Base-by-base conservation (phyloP, 108 stramenopile genomes). In the Cylindrotheca fusiformis region DNA sequence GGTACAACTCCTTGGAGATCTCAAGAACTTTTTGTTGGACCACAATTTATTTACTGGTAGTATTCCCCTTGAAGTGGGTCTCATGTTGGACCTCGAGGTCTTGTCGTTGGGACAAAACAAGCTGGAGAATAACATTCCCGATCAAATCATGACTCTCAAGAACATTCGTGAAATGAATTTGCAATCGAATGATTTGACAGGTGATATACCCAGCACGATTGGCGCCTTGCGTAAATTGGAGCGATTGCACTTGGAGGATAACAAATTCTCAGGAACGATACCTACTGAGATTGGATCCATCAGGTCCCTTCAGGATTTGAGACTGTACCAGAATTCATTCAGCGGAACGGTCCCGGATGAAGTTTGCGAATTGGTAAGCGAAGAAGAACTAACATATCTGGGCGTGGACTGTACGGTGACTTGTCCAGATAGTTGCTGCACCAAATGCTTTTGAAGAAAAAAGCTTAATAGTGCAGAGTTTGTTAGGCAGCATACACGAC, bases 261-360 rank as follows among this genome's bases (percentile, higher is more conserved):
- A 87, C 71, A 33, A 49, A 27, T 58, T 87, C 28, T 70, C 63
- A 2, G 83, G 86, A 23, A 80, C 75, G 3, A 52, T 88, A 24
- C 83, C 83, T 14, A 68, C 52, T n/a, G 76, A 80, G 46, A 48
- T 81, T 10, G 69, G 60, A 3, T 23, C 4, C 21, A 48, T 70
- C 0, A 30, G 46, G n/a, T 26, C 19, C 8, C 32, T 74, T 28
- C n/a, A 56, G 28, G 58, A n/a, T 5, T 26, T 66, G 8, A 57
- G 49, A n/a, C 19, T 67, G 45, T 21, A 66, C 6, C 46, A 46
- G 1, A 74, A 74, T 31, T 19, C 12, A 26, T 26, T 74, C 2
- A 52, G 48, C 27, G 72, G 72, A 24, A 33, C 32, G 1, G 52
- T 74, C 10, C 72, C 65, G 4, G 24, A 30, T 0, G 52, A 63